Evolutionary conservation across 495 filamentous ascomycete species (phyloP).

Genomic region (Neurospora intermedia): DNA sequence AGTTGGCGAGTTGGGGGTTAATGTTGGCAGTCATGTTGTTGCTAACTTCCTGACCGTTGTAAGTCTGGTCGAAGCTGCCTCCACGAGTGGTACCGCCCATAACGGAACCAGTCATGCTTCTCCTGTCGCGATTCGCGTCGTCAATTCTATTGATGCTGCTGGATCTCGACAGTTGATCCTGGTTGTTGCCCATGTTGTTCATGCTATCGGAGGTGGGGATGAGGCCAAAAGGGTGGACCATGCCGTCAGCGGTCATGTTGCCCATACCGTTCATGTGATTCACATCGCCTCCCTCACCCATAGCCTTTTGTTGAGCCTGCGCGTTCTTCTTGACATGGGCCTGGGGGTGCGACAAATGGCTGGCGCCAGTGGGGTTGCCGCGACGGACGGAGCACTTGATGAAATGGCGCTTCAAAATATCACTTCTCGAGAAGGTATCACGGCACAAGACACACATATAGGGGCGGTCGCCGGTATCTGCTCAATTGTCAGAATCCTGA

Average conservation of each 20-base stretch:
- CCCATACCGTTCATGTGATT: constrained; percentile 44
- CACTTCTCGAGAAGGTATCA: constrained; percentile 96
- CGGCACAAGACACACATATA: constrained; percentile 96
- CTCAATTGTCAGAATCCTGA: constrained; percentile 14
- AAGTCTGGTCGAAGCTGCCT: constrained; percentile 35
- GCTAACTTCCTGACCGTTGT: constrained; percentile 39
- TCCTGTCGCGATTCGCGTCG: constrained; percentile 38
- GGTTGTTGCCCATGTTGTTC: constrained; percentile 40
- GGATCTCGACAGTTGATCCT: constrained; percentile 45
- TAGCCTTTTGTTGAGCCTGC: constrained; percentile 48
- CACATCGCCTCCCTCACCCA: constrained; percentile 32
- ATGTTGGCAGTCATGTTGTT: constrained; percentile 44
- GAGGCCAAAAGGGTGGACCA: constrained; percentile 40
- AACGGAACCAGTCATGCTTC: constrained; percentile 40
- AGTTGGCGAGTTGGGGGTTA: constrained; percentile 46
- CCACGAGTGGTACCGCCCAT: constrained; percentile 27
- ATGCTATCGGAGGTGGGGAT: constrained; percentile 35
- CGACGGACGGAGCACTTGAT: constrained; percentile 94
- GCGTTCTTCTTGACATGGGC: constrained; percentile 69
- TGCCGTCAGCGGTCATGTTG: constrained; percentile 38
- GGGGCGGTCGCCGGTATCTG: constrained; percentile 91
- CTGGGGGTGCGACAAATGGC: constrained; percentile 83
- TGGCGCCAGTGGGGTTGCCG: constrained; percentile 86
- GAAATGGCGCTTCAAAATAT: constrained; percentile 97
- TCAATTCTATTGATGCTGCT: constrained; percentile 48